Percentiles rank a stretch among this genome's conserved stretches.
Conservation (phyloP, 2,329 filamentous ascomycete species). For the Penicillium sp. region DNA sequence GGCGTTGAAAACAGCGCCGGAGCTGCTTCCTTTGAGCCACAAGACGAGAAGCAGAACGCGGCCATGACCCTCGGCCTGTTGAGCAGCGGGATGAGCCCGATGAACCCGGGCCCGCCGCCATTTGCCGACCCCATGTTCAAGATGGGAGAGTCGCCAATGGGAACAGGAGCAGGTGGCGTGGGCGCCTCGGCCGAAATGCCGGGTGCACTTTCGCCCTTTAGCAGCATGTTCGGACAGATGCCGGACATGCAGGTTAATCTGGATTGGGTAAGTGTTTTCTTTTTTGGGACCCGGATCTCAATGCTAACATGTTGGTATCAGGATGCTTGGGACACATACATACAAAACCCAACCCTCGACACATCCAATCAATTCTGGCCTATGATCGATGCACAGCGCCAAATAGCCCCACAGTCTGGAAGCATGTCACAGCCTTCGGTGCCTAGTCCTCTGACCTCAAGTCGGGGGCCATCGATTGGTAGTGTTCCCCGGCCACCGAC, state of each 20-base stretch:
- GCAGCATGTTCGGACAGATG: constrained; percentile 54
- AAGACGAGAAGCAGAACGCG: constrained; percentile 62
- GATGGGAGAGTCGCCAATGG: constrained; percentile 31
- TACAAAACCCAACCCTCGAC: constrained; percentile 58
- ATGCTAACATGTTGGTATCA: constrained; percentile 37
- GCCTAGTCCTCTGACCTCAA: constrained; percentile 24
- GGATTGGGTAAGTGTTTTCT: constrained; percentile 58
- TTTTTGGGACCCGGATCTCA: background rate
- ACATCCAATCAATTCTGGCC: constrained; percentile 42
- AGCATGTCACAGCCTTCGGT: constrained; percentile 20
- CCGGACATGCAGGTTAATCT: constrained; percentile 58
- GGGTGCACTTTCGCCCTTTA: constrained; percentile 54
- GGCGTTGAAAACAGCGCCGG: constrained; percentile 27
- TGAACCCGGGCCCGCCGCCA: constrained; percentile 33
- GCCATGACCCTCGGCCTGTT: constrained; percentile 71
- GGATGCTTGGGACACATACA: constrained; percentile 69
- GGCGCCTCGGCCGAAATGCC: constrained; percentile 37
- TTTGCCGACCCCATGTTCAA: constrained; percentile 34
- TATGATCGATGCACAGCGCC: constrained; percentile 36
- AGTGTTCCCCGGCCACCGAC: constrained; percentile 15
- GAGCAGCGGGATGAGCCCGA: constrained; percentile 61
- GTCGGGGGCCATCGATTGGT: constrained; percentile 21
- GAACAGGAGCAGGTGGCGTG: constrained; percentile 22
- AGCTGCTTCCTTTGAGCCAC: constrained; percentile 37
- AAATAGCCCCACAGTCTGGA: constrained; percentile 19